phyloP scores from a whole-genome alignment of 192 early-diverging fungal species.

The Entophlyctis luteolus region DNA sequence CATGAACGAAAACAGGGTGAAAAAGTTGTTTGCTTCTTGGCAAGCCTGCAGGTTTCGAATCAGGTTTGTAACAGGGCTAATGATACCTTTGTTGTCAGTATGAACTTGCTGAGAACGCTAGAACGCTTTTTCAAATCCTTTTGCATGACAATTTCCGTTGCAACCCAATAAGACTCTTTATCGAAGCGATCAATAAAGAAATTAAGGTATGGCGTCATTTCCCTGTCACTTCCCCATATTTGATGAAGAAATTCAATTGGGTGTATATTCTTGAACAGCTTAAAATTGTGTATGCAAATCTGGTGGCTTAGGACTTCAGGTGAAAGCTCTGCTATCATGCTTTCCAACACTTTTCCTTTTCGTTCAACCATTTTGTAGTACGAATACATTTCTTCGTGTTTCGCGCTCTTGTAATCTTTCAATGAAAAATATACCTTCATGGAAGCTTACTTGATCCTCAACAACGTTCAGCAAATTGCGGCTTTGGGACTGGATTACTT shows the following conservation, averaged over 20 bases:
- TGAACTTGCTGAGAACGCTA: conserved; percentile 46
- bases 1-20: conserved; percentile 56
- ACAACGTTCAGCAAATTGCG: conserved; percentile 34
- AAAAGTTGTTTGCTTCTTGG: conserved; percentile 57
- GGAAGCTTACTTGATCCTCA: neutral
- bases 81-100: conserved; percentile 50
- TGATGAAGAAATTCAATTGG: conserved; percentile 60
- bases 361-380: conserved; percentile 45
- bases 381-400: conserved; percentile 49
- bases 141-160: conserved; percentile 48
- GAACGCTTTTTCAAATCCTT: conserved; percentile 56
- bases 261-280: conserved; percentile 57
- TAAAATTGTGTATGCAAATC: conserved; percentile 54
- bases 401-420: conserved; percentile 18
- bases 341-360: conserved; percentile 47
- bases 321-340: conserved; percentile 44
- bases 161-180: conserved; percentile 59
- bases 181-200: conserved; percentile 59
- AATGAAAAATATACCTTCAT: neutral
- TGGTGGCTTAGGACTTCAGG: conserved; percentile 47
- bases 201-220: conserved; percentile 48
- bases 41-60: conserved; percentile 40
- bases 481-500: conserved; percentile 27
- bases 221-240: conserved; percentile 54
- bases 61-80: neutral